A percentile compares a stretch with the other conserved stretches of the same genome.
phyloP scores from a whole-genome alignment of 2,329 filamentous ascomycete genomes.

The Fusarium ramigenum region DNA sequence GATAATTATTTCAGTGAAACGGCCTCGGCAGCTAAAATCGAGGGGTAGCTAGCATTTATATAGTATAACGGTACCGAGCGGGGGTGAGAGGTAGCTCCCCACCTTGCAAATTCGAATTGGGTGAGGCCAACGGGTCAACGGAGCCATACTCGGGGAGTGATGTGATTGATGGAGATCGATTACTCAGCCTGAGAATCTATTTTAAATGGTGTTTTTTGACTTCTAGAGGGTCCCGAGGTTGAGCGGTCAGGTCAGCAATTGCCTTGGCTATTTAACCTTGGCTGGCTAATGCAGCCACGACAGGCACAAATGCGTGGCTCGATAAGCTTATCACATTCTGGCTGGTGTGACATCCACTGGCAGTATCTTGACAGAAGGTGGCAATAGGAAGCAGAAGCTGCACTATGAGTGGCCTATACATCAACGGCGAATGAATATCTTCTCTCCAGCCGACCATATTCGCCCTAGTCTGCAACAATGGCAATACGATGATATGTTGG shows the following conservation, averaged over 20 bases:
- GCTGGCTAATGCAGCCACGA: not conserved
- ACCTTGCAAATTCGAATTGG: not conserved
- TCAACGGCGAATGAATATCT: not conserved
- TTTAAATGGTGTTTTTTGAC: not conserved
- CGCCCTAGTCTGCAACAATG: not conserved
- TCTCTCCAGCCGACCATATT: not conserved
- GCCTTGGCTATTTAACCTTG: not conserved
- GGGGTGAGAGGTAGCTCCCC: slow-evolving; percentile 14
- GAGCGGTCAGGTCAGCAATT: not conserved
- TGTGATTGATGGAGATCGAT: slow-evolving; percentile 10
- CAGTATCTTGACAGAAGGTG: not conserved
- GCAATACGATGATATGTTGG: not conserved
- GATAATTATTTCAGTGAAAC: not conserved
- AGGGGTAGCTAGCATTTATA: slow-evolving; percentile 12
- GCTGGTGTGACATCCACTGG: not conserved
- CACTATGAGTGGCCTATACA: too few species aligned
- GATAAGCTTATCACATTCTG: not conserved
- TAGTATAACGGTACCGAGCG: not conserved
- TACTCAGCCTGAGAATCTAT: not conserved
- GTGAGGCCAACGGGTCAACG: slow-evolving; percentile 12
- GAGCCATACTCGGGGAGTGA: not conserved
- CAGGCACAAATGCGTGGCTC: not conserved
- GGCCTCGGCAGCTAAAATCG: slow-evolving; percentile 3
- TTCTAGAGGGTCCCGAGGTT: not conserved
- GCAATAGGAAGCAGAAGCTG: too few species aligned